Percentiles rank a stretch among this genome's conserved stretches.
Evolutionary conservation across 2,329 filamentous ascomycete genomes (phyloP).

Genomic region (Penicillium janthinellum): DNA sequence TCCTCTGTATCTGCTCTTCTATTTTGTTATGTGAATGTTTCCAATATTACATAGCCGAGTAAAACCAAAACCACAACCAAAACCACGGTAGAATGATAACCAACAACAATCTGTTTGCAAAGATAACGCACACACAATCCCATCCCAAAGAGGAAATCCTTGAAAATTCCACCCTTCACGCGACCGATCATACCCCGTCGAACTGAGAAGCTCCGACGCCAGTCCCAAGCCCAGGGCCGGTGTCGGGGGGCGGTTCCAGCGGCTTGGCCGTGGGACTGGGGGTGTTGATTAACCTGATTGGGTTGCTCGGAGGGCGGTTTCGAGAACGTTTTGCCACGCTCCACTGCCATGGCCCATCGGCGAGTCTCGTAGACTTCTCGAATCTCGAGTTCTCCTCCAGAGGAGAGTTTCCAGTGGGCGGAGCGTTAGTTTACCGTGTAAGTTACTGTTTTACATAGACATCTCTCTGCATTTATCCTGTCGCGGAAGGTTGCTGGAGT

Average conservation of each 20-base stretch:
- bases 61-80: slow-evolving; percentile 1
- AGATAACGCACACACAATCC: not conserved
- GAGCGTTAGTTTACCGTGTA: not conserved
- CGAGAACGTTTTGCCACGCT: slow-evolving; percentile 40
- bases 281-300: slow-evolving; percentile 5
- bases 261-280: not conserved
- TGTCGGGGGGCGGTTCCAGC: slow-evolving; percentile 26
- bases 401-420: not conserved
- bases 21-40: not conserved
- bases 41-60: slow-evolving; percentile 12
- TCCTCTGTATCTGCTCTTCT: not conserved
- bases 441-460: not conserved
- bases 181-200: not conserved
- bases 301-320: slow-evolving; percentile 20
- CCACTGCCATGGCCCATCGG: slow-evolving; percentile 20
- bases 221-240: slow-evolving; percentile 27
- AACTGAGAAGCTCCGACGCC: not conserved
- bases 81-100: not conserved
- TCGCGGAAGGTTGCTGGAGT: no score
- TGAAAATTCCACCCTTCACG: slow-evolving; percentile 1
- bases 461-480: no score
- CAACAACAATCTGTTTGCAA: not conserved
- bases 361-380: not conserved
- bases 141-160: not conserved
- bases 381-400: not conserved